Evolutionary conservation across 2,329 filamentous ascomycete genomes (phyloP).

Genomic region (Sporothrix protearum): DNA sequence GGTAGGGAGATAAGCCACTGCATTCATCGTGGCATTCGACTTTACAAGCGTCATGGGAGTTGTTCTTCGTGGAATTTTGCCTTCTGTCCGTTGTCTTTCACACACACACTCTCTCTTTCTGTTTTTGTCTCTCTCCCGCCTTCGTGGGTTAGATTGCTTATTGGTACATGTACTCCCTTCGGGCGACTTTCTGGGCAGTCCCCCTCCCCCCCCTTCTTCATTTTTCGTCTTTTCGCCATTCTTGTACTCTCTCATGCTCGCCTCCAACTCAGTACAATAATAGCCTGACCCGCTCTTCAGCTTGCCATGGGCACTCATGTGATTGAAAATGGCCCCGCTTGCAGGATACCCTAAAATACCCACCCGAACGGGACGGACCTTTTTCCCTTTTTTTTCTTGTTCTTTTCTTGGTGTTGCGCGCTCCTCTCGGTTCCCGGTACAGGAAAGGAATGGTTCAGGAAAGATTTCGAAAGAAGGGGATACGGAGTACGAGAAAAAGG

Average conservation of each 20-base stretch:
- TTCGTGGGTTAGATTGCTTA: neutral
- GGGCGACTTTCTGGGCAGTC: no score
- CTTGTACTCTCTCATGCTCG: neutral
- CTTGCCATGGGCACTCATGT: slow-evolving; percentile 24
- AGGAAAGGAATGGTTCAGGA: slow-evolving; percentile 24
- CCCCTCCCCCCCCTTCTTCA: neutral
- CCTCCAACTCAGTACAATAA: no score
- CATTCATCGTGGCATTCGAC: neutral
- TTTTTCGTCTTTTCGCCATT: neutral
- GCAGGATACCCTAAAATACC: slow-evolving; percentile 14
- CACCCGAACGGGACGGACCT: slow-evolving; percentile 25
- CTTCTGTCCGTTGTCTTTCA: neutral
- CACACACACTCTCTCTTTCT: no score
- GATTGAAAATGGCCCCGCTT: slow-evolving; percentile 25
- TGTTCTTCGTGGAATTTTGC: neutral
- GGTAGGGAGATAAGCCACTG: neutral
- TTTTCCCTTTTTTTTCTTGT: slow-evolving; percentile 15
- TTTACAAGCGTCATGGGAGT: neutral
- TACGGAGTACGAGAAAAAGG: neutral
- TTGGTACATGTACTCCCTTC: neutral
- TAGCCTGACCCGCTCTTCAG: slow-evolving; percentile 16
- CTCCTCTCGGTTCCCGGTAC: slow-evolving; percentile 18
- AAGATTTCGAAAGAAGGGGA: slow-evolving; percentile 22
- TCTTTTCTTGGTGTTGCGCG: slow-evolving; percentile 5
- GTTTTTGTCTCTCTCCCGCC: neutral